Conservation (phyloP, 2,329 filamentous ascomycete genomes). For the Ophiostoma angusticollis region DNA sequence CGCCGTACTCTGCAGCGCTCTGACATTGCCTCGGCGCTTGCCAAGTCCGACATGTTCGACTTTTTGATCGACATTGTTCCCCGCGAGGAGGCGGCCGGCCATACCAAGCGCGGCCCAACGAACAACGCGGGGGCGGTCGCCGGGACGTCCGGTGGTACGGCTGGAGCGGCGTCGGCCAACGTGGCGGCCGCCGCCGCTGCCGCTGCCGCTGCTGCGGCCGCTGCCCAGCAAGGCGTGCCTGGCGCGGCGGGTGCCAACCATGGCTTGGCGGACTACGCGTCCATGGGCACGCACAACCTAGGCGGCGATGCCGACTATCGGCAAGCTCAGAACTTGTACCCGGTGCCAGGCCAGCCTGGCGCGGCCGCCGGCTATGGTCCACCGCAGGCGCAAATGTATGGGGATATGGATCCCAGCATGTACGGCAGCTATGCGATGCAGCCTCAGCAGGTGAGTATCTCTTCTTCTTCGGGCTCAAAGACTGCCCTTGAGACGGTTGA, state of each 20-base stretch:
- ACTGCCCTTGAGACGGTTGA: no score
- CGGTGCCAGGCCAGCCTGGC: conserved; percentile 62
- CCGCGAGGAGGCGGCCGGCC: conserved; percentile 78
- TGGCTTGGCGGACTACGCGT: conserved; percentile 43
- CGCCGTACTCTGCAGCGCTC: conserved; percentile 86
- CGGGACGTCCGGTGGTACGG: neutral
- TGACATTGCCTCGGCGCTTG: conserved; percentile 88
- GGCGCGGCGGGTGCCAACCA: conserved; percentile 39
- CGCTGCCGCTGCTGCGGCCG: conserved; percentile 12
- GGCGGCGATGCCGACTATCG: conserved; percentile 67
- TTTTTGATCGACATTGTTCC: conserved; percentile 98
- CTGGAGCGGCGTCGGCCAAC: conserved; percentile 44
- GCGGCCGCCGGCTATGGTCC: conserved; percentile 63
- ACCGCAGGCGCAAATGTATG: conserved; percentile 67
- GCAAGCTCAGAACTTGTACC: conserved; percentile 67
- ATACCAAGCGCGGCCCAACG: conserved; percentile 60
- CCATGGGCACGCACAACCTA: conserved; percentile 48
- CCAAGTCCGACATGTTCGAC: conserved; percentile 99
- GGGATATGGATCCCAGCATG: conserved; percentile 62
- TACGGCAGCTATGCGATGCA: conserved; percentile 74
- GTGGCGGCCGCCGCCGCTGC: conserved; percentile 11
- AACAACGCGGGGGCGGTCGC: conserved; percentile 20
- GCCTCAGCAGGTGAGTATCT: conserved; percentile 62
- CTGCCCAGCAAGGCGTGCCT: conserved; percentile 30
- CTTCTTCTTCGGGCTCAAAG: neutral